Percentiles rank a stretch among this genome's conserved stretches.
phyloP scores from a whole-genome alignment of 1,284 basidiomycete species.

The Pisolithus thermaeus region DNA sequence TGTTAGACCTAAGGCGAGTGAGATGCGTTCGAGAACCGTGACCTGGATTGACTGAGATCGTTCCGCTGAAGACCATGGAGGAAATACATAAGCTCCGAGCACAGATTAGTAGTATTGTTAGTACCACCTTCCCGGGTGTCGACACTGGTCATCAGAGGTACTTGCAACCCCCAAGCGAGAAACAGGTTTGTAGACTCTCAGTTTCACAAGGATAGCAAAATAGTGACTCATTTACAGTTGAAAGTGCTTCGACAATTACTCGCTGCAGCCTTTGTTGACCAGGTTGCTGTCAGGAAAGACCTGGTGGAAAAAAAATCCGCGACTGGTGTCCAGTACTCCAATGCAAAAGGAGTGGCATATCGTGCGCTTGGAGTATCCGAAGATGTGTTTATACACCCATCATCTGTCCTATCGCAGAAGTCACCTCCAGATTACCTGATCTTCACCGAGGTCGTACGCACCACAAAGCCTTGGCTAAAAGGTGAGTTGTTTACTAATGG shows the following conservation, averaged over 20 bases:
- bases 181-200: slow-evolving; percentile 49
- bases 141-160: slow-evolving; percentile 56
- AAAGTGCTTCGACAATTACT: slow-evolving; percentile 90
- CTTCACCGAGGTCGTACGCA: slow-evolving; percentile 78
- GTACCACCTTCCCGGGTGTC: slow-evolving; percentile 58
- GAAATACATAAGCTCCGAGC: slow-evolving; percentile 97
- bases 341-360: slow-evolving; percentile 80
- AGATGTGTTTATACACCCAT: slow-evolving; percentile 92
- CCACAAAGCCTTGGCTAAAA: slow-evolving; percentile 76
- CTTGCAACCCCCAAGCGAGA: slow-evolving; percentile 65
- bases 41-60: neutral
- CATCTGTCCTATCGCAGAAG: slow-evolving; percentile 67
- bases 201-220: neutral
- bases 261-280: slow-evolving; percentile 91
- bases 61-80: slow-evolving; percentile 79
- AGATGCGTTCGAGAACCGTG: neutral
- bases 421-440: slow-evolving; percentile 86
- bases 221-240: slow-evolving; percentile 43
- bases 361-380: slow-evolving; percentile 77
- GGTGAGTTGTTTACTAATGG: slow-evolving; percentile 38
- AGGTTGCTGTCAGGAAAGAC: slow-evolving; percentile 91
- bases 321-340: slow-evolving; percentile 67
- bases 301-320: slow-evolving; percentile 53
- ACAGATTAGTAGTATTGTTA: slow-evolving; percentile 83
- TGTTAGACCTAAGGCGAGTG: slow-evolving; percentile 78